These are phyloP conservation scores for Dactylella cylindrospora DNA, from an alignment of 2,329 filamentous ascomycete species.

Conservation along the genomic window DNA sequence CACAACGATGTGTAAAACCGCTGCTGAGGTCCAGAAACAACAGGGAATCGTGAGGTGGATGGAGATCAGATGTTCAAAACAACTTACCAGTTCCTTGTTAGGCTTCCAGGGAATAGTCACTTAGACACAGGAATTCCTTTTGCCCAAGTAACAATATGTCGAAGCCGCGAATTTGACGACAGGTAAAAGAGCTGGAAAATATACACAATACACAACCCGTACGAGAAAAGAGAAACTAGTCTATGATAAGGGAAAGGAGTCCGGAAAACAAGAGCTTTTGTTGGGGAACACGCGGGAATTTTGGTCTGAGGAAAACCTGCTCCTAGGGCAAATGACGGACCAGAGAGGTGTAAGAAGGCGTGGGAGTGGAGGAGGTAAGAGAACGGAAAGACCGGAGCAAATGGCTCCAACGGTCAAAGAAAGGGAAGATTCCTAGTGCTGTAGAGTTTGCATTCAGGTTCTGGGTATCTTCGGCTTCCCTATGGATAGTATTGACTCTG, in stretches of 20 bases:
- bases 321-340: slow-evolving; percentile 36
- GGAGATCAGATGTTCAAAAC: too few relatives aligned
- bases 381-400: slow-evolving; percentile 43
- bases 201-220: slow-evolving; percentile 13
- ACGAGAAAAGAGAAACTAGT: slow-evolving; percentile 15
- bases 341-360: slow-evolving; percentile 6
- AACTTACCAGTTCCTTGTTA: slow-evolving; percentile 44
- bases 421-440: slow-evolving; percentile 22
- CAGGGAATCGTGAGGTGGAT: too few relatives aligned
- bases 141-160: slow-evolving; percentile 17
- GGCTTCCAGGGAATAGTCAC: slow-evolving; percentile 25
- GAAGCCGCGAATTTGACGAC: slow-evolving; percentile 13
- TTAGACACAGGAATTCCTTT: slow-evolving; percentile 30
- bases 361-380: slow-evolving; percentile 24
- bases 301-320: slow-evolving; percentile 42
- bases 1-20: too few relatives aligned
- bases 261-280: slow-evolving; percentile 43
- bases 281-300: slow-evolving; percentile 1
- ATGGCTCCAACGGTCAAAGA: slow-evolving; percentile 37
- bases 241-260: slow-evolving; percentile 32
- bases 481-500: neutral
- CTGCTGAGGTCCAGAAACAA: too few relatives aligned
- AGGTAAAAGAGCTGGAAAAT: slow-evolving; percentile 9
- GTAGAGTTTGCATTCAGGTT: slow-evolving; percentile 34
- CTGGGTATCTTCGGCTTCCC: slow-evolving; percentile 2